These are phyloP conservation scores for Gossypium laxum DNA, from an alignment of 441 rosid species.

Conservation along the genomic window DNA sequence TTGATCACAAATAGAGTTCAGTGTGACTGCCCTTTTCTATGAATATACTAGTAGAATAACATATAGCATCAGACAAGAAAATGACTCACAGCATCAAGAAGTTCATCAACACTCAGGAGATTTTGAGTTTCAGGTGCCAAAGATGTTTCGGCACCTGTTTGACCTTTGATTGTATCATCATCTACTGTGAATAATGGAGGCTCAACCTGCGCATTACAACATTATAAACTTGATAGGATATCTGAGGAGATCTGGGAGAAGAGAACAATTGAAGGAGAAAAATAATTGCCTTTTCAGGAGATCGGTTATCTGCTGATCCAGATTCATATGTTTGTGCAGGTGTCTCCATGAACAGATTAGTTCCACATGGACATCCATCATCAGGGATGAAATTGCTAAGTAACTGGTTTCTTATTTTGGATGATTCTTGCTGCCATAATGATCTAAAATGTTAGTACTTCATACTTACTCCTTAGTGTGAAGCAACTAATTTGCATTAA, in stretches of 20 bases:
- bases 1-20: neutral
- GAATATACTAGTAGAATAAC: neutral
- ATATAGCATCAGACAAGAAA: neutral
- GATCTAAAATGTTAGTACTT: constrained; percentile 20
- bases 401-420: constrained; percentile 41
- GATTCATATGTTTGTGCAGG: constrained; percentile 30
- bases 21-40: neutral
- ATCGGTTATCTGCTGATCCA: constrained; percentile 23
- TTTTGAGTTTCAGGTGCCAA: constrained; percentile 23
- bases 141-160: constrained; percentile 26
- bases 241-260: neutral
- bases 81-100: constrained; percentile 45
- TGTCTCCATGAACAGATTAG: constrained; percentile 41
- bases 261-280: neutral
- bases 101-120: constrained; percentile 49
- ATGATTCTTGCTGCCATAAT: constrained; percentile 39
- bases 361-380: constrained; percentile 63
- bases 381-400: constrained; percentile 56
- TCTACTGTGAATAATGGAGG: constrained; percentile 30
- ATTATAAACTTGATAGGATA: constrained; percentile 7
- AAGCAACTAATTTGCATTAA: constrained; percentile 9
- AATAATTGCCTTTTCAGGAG: constrained; percentile 30
- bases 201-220: constrained; percentile 35
- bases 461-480: constrained; percentile 3
- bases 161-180: constrained; percentile 42